phyloP scores from a whole-genome alignment of 2,329 filamentous ascomycete species.

The Parascedosporium putredinis region DNA sequence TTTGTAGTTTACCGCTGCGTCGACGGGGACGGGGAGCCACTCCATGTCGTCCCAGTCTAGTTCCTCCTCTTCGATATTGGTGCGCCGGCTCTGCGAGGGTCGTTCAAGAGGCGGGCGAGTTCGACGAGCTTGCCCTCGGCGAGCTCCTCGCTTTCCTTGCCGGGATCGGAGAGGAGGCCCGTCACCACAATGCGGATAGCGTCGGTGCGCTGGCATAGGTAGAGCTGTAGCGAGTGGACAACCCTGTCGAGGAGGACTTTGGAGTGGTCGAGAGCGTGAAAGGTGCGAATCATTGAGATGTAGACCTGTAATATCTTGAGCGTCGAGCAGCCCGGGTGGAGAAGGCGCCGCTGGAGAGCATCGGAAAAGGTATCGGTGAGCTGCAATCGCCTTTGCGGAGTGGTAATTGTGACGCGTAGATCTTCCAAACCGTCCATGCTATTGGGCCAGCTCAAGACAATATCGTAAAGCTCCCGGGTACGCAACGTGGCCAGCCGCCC shows the following conservation, averaged over 20 bases:
- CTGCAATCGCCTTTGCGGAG: slow-evolving; percentile 56
- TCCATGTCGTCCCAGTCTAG: slow-evolving; percentile 86
- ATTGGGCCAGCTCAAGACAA: slow-evolving; percentile 64
- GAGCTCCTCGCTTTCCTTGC: slow-evolving; percentile 28
- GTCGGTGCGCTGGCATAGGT: slow-evolving; percentile 66
- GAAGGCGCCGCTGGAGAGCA: slow-evolving; percentile 52
- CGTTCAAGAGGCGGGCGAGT: slow-evolving; percentile 55
- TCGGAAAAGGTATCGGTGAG: slow-evolving; percentile 60
- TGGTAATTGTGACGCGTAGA: slow-evolving; percentile 59
- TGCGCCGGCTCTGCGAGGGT: slow-evolving; percentile 44
- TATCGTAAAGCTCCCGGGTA: slow-evolving; percentile 66
- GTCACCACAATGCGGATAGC: slow-evolving; percentile 69
- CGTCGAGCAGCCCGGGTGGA: slow-evolving; percentile 68
- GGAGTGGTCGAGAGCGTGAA: slow-evolving; percentile 64
- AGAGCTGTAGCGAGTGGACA: slow-evolving; percentile 62
- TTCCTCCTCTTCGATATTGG: slow-evolving; percentile 52
- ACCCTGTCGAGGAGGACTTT: slow-evolving; percentile 69
- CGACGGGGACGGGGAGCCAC: slow-evolving; percentile 87
- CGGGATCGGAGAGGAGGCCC: slow-evolving; percentile 56
- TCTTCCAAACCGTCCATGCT: slow-evolving; percentile 65
- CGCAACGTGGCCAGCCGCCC: slow-evolving; percentile 58
- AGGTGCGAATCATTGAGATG: slow-evolving; percentile 68
- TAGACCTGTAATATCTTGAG: slow-evolving; percentile 67
- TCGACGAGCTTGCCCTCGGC: slow-evolving; percentile 49
- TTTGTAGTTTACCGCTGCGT: slow-evolving; percentile 86